phyloP scores from a whole-genome alignment of 208 protist species.

The Leishmania mexicana region DNA sequence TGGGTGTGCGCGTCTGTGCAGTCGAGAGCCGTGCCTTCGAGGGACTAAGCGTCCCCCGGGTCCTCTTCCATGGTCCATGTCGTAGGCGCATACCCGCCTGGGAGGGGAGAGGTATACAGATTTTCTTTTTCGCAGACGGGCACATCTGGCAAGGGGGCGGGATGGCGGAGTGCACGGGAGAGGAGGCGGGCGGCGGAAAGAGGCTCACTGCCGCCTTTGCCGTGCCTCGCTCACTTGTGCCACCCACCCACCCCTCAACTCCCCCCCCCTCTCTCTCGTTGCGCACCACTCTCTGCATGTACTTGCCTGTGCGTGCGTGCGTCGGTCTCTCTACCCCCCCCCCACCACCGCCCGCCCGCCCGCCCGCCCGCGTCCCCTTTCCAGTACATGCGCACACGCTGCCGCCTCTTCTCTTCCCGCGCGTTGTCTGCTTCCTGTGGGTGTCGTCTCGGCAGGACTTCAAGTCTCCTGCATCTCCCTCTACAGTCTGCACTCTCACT shows the following conservation, averaged over 20 bases:
- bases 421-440: background rate
- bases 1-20: background rate
- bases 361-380: background rate
- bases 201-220: background rate
- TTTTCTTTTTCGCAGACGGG: no score
- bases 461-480: background rate
- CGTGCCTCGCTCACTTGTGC: background rate
- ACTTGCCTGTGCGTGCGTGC: background rate
- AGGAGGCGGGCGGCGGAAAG: no score
- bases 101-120: background rate
- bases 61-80: background rate
- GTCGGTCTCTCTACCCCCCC: background rate
- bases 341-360: background rate
- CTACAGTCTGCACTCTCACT: background rate
- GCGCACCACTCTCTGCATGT: background rate
- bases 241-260: background rate
- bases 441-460: background rate
- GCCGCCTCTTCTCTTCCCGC: background rate
- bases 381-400: background rate
- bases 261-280: no score
- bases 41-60: background rate
- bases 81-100: no score
- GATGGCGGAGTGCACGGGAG: no score
- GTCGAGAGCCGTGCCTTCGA: background rate
- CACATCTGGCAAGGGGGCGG: no score